These are phyloP conservation scores for Xylariaceae sp. DNA, from an alignment of 2,329 filamentous ascomycete species.

Conservation along the genomic window DNA sequence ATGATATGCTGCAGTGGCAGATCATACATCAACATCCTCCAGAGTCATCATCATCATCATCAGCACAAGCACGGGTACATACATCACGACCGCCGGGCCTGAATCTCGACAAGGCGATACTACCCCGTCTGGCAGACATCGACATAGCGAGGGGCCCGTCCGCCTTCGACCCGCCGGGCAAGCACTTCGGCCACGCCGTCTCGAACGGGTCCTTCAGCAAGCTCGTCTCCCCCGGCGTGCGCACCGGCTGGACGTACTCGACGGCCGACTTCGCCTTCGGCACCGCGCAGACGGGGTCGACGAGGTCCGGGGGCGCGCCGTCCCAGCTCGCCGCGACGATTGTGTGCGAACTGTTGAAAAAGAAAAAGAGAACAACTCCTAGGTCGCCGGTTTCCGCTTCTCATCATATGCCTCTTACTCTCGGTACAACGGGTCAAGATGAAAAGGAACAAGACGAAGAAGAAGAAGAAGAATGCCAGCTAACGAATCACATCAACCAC, in stretches of 20 bases:
- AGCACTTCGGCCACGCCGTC: constrained; percentile 67
- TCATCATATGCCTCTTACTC: too few species aligned
- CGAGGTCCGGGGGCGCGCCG: constrained; percentile 53
- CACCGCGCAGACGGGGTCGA: constrained; percentile 47
- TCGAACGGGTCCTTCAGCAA: constrained; percentile 92
- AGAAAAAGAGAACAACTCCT: too few species aligned
- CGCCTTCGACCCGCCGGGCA: constrained; percentile 25
- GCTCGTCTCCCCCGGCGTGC: constrained; percentile 70
- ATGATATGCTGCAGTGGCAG: constrained; percentile 85
- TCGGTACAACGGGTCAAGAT: too few species aligned
- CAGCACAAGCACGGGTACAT: neutral
- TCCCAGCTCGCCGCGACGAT: constrained; percentile 49
- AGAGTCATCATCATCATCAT: neutral
- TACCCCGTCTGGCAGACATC: constrained; percentile 74
- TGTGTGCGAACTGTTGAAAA: constrained; percentile 42
- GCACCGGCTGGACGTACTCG: constrained; percentile 67
- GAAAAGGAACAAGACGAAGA: too few species aligned
- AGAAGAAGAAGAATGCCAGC: constrained; percentile 11
- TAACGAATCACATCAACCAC: constrained; percentile 40
- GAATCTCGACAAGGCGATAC: constrained; percentile 40
- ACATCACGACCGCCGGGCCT: constrained; percentile 13
- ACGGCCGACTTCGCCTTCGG: constrained; percentile 45
- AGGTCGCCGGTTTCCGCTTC: too few species aligned
- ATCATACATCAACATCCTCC: constrained; percentile 14
- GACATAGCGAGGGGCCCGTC: constrained; percentile 60